phyloP scores from a whole-genome alignment of 305 asterid genomes.

The Plantago coronopus region DNA sequence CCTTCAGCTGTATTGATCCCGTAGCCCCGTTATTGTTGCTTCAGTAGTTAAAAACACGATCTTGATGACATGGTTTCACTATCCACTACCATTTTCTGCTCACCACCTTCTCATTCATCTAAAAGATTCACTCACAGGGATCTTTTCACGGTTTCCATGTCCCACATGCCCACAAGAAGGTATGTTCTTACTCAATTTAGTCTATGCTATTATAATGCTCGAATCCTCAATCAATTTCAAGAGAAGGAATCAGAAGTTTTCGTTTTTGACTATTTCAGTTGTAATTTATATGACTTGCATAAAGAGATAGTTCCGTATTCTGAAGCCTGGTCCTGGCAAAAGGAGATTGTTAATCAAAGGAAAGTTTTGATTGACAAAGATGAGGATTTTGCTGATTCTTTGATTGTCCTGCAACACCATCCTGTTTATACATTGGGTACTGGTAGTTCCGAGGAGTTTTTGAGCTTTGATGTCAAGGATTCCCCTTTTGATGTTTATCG shows the following conservation, averaged over 20 bases:
- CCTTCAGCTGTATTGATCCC: background rate
- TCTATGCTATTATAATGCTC: no score
- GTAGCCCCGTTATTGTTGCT: background rate
- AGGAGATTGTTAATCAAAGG: conserved; percentile 51
- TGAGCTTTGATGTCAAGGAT: conserved; percentile 51
- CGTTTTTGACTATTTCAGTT: conserved; percentile 28
- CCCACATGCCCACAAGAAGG: conserved; percentile 48
- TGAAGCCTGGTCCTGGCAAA: conserved; percentile 90
- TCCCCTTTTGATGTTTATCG: conserved; percentile 57
- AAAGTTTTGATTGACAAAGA: conserved; percentile 29
- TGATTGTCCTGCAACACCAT: conserved; percentile 68
- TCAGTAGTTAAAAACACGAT: background rate
- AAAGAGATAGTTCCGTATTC: conserved; percentile 64
- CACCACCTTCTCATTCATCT: conserved; percentile 15
- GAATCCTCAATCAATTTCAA: no score
- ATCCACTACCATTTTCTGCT: conserved; percentile 21
- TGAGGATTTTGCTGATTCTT: conserved; percentile 54
- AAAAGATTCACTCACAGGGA: no score
- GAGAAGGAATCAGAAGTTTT: no score
- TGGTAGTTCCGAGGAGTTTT: conserved; percentile 55
- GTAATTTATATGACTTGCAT: conserved; percentile 71
- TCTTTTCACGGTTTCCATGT: conserved; percentile 19
- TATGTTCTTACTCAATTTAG: conserved; percentile 10
- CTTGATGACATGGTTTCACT: conserved; percentile 27
- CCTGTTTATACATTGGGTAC: conserved; percentile 89